phyloP scores from a whole-genome alignment of 2,329 filamentous ascomycete species.

The Helminthosporium solani region DNA sequence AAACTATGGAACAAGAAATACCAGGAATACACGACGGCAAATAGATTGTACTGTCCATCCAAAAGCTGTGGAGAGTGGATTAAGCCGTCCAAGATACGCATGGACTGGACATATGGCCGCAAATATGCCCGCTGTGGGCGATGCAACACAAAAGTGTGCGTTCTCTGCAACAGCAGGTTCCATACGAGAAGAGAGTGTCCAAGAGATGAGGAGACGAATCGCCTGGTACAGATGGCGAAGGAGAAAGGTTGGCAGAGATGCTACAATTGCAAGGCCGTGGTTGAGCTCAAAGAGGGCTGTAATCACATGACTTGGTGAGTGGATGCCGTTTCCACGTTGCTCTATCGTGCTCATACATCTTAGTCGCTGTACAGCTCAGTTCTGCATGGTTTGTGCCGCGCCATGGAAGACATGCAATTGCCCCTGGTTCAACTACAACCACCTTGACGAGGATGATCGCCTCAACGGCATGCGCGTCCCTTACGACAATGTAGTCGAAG shows the following conservation, averaged over 20 bases:
- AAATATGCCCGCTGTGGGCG: slow-evolving; percentile 68
- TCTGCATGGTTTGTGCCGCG: slow-evolving; percentile 80
- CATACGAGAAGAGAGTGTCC: slow-evolving; percentile 69
- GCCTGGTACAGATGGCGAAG: slow-evolving; percentile 64
- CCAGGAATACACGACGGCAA: slow-evolving; percentile 70
- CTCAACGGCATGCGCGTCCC: slow-evolving; percentile 43
- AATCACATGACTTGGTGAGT: slow-evolving; percentile 85
- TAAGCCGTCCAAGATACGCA: slow-evolving; percentile 66
- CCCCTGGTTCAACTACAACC: slow-evolving; percentile 70
- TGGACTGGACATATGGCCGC: slow-evolving; percentile 52
- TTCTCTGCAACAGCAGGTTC: slow-evolving; percentile 70
- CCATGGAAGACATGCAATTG: slow-evolving; percentile 86
- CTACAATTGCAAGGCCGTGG: slow-evolving; percentile 69
- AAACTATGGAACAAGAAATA: slow-evolving; percentile 78
- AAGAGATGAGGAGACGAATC: slow-evolving; percentile 65
- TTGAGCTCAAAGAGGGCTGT: slow-evolving; percentile 79
- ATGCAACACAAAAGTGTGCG: slow-evolving; percentile 75
- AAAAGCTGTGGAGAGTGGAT: slow-evolving; percentile 78
- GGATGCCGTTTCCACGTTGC: slow-evolving; percentile 2
- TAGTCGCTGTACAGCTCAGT: slow-evolving; percentile 76
- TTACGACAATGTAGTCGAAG: slow-evolving; percentile 27
- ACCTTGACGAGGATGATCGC: slow-evolving; percentile 54
- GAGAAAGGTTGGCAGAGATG: slow-evolving; percentile 74
- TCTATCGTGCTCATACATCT: slow-evolving; percentile 14
- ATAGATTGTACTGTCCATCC: slow-evolving; percentile 75